phyloP scores from a whole-genome alignment of 257 asterid genomes.

The Ophiorrhiza pumila region DNA sequence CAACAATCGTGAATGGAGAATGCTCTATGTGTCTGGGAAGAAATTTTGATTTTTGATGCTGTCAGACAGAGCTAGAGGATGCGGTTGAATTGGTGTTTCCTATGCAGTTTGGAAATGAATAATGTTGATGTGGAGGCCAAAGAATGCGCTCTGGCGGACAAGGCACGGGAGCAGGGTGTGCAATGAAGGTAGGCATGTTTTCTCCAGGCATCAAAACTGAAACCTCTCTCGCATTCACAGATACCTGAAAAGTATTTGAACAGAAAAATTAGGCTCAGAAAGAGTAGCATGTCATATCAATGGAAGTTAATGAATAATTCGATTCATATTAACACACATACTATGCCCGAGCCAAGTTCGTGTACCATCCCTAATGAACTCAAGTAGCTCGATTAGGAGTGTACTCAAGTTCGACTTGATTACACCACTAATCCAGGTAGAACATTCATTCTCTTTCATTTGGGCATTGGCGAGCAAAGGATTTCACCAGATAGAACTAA shows the following conservation, averaged over 20 bases:
- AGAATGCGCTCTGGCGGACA: slow-evolving; percentile 63
- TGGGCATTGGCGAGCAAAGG: not conserved
- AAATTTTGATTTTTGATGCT: not conserved
- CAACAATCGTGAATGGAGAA: not conserved
- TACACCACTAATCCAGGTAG: no score
- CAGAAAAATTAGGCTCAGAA: not conserved
- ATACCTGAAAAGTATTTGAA: slow-evolving; percentile 31
- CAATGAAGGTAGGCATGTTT: slow-evolving; percentile 69
- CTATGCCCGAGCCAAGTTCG: no score
- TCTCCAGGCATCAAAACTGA: slow-evolving; percentile 92
- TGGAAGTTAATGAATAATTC: not conserved
- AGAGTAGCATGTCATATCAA: not conserved
- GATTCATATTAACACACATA: not conserved
- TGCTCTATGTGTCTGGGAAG: not conserved
- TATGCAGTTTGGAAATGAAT: slow-evolving; percentile 9
- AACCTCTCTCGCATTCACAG: slow-evolving; percentile 59
- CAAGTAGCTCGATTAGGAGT: no score
- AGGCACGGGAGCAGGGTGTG: slow-evolving; percentile 82
- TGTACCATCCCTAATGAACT: no score
- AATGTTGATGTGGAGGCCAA: slow-evolving; percentile 55
- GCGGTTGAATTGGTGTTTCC: slow-evolving; percentile 17
- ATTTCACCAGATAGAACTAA: not conserved
- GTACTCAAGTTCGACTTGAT: no score
- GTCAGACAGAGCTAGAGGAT: slow-evolving; percentile 28
- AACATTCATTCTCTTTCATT: not conserved